These are phyloP conservation scores for Tetrapyrgos nigripes DNA, from an alignment of 1,284 basidiomycete genomes.

Conservation along the genomic window DNA sequence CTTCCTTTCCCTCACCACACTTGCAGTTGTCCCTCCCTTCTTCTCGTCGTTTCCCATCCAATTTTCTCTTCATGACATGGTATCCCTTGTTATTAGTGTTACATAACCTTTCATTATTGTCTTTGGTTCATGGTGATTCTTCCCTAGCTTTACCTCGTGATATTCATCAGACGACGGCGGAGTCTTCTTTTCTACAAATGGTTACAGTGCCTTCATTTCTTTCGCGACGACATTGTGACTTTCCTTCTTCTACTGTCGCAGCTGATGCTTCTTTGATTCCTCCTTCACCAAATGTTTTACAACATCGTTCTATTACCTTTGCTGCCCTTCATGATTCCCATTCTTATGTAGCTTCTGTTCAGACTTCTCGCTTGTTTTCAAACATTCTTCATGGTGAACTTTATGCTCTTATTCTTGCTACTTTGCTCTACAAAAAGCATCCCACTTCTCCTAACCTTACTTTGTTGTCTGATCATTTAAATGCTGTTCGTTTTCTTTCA, in stretches of 20 bases:
- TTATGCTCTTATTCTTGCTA: neutral
- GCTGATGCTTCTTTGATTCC: neutral
- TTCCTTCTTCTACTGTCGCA: neutral
- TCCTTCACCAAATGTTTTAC: neutral
- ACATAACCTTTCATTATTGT: no score
- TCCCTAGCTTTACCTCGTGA: no score
- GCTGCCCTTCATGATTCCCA: neutral
- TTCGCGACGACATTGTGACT: no score
- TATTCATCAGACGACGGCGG: no score
- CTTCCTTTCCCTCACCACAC: no score
- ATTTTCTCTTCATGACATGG: no score
- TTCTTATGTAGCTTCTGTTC: neutral
- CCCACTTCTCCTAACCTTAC: neutral
- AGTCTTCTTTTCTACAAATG: no score
- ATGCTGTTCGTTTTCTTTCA: neutral
- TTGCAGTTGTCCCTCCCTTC: no score
- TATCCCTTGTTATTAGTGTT: no score
- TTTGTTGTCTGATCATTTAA: neutral
- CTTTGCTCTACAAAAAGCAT: neutral
- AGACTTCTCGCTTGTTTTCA: neutral
- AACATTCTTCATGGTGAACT: neutral
- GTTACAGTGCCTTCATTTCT: no score
- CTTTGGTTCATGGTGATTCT: no score
- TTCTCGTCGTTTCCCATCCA: no score
- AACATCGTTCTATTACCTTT: neutral